Base-by-base conservation (phyloP, 2,329 filamentous ascomycete species). In the Pestalotiopsis sp. region DNA sequence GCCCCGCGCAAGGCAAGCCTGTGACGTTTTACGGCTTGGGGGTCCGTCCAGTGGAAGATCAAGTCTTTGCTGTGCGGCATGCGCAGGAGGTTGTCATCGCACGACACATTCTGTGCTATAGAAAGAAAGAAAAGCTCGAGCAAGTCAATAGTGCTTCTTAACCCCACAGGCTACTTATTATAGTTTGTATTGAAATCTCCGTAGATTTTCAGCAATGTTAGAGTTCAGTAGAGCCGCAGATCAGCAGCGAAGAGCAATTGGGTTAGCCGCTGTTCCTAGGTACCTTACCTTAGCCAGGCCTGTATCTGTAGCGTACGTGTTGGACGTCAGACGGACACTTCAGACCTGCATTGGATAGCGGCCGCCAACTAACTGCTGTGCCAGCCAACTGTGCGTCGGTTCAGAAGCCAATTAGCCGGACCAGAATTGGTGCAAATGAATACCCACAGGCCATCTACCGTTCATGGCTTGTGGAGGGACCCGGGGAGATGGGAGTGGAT, bases 221-320 rank as follows among this genome's bases (percentile, higher is more conserved):
- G 61, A 49, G 59, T 62, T 62, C 31, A 62, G 59, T 62, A 36
- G 59, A 62, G 31, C 59, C 27, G 59, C 59, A 62, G 59, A 62
- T 62, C 59, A 36, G 31, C n/a, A 62, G 31, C 59, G 59, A 62
- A n/a, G 38, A 62, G 59, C 59, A 59, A 23, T 59, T 36, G 23
- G 59, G 14, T 52, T 62, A 36, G 59, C 36, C 27, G n/a, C 14
- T 36, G 59, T 39, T 36, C n/a, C 11, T 20, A 62, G 45, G 12
- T 52, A 20, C 14, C 45, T 17, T 17, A 17, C 45, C 45, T 20
- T 20, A 17, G 45, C 45, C 31, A 36, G 31, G 31, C 7, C 31
- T 36, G 31, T 36, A 9, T 9, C 31, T 36, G 31, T 36, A 36
- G 31, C 31, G 31, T 36, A 36, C 31, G 31, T 36, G 31, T 36